phyloP scores from a whole-genome alignment of 768 basidiomycete species.

The Russula vinacea region DNA sequence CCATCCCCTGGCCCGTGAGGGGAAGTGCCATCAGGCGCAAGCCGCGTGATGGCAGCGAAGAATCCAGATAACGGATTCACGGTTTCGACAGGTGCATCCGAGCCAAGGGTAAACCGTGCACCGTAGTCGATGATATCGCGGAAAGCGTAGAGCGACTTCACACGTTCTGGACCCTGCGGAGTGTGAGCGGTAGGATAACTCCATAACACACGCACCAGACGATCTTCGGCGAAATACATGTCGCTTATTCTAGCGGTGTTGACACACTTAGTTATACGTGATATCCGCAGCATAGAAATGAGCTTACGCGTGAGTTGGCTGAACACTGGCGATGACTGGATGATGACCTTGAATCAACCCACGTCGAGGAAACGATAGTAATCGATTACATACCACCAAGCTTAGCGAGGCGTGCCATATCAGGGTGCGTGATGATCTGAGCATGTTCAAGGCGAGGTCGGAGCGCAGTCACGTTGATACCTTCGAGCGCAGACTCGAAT shows the following conservation, averaged over 20 bases:
- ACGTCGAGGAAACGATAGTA: background rate
- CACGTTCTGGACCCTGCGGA: conserved; percentile 70
- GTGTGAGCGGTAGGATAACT: conserved; percentile 16
- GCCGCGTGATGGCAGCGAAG: conserved; percentile 81
- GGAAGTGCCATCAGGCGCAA: conserved; percentile 64
- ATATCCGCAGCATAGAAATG: background rate
- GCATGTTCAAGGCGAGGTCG: conserved; percentile 88
- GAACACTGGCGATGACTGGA: conserved; percentile 83
- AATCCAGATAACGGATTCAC: conserved; percentile 83
- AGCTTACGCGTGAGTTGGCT: conserved; percentile 82
- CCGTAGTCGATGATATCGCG: conserved; percentile 63
- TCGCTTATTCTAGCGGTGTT: conserved; percentile 58
- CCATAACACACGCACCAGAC: conserved; percentile 52
- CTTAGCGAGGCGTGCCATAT: conserved; percentile 71
- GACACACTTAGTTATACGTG: conserved; percentile 14
- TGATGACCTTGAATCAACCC: background rate
- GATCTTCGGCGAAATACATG: conserved; percentile 87
- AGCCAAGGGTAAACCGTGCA: conserved; percentile 72
- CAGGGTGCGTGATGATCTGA: conserved; percentile 74
- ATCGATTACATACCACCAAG: conserved; percentile 61
- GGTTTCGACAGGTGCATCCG: conserved; percentile 87
- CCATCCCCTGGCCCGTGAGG: conserved; percentile 88
- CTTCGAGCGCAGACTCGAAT: conserved; percentile 66
- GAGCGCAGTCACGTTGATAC: conserved; percentile 57
- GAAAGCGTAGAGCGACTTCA: conserved; percentile 87